phyloP scores from a whole-genome alignment of 352 stramenopile genomes.

The Albugo candida region DNA sequence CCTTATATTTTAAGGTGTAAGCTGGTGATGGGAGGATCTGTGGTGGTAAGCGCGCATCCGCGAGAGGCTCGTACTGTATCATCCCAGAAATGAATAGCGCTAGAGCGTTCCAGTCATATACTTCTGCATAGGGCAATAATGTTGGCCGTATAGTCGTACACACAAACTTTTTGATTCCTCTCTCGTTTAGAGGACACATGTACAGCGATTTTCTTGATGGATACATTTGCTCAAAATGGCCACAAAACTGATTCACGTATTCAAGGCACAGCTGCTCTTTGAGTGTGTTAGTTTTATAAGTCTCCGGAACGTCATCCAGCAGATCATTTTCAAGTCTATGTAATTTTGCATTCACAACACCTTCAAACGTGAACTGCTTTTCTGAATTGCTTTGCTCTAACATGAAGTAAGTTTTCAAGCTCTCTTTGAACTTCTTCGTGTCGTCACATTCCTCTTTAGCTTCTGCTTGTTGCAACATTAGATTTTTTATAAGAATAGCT shows the following conservation, averaged over 20 bases:
- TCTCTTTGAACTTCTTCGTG: no score
- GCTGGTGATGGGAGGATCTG: slow-evolving; percentile 61
- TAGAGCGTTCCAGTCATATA: slow-evolving; percentile 81
- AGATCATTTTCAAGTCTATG: slow-evolving; percentile 46
- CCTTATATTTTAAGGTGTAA: slow-evolving; percentile 74
- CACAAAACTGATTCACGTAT: slow-evolving; percentile 82
- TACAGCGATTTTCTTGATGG: slow-evolving; percentile 53
- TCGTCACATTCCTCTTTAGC: no score
- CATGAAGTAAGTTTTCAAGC: no score
- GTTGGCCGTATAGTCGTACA: slow-evolving; percentile 88
- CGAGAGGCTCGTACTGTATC: slow-evolving; percentile 87
- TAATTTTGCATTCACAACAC: slow-evolving; percentile 65
- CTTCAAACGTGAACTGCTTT: slow-evolving; percentile 49
- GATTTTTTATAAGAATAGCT: no score
- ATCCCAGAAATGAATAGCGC: slow-evolving; percentile 80
- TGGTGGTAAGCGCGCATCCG: slow-evolving; percentile 49
- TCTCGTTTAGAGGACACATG: slow-evolving; percentile 83
- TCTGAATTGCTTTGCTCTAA: slow-evolving; percentile 12
- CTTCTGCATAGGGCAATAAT: slow-evolving; percentile 75
- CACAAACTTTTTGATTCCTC: slow-evolving; percentile 85
- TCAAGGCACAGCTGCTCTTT: slow-evolving; percentile 89
- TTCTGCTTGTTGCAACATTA: no score
- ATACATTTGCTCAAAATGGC: slow-evolving; percentile 82
- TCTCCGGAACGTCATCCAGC: slow-evolving; percentile 6
- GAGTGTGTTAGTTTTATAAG: slow-evolving; percentile 34